Conservation (phyloP, 257 asterid genomes). For the Nicotiana benthamiana region DNA sequence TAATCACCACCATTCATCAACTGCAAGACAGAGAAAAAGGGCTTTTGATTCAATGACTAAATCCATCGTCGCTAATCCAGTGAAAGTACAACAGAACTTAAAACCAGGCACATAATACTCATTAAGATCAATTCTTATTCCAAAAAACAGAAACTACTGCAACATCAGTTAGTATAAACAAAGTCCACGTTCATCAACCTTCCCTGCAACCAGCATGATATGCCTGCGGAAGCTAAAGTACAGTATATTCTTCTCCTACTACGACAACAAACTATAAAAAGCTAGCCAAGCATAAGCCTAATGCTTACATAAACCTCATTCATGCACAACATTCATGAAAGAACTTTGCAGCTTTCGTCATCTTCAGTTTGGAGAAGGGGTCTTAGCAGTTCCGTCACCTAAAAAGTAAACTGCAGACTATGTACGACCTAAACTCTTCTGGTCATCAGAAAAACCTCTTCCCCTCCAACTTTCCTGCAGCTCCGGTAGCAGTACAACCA, state of each 20-base stretch:
- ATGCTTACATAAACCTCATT: neutral
- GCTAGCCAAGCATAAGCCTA: neutral
- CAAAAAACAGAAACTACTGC: neutral
- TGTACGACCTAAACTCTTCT: neutral
- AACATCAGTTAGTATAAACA: neutral
- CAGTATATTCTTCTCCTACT: neutral
- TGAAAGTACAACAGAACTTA: neutral
- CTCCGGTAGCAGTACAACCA: conserved; percentile 4
- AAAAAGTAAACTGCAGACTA: neutral
- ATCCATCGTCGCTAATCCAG: neutral
- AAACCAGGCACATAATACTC: neutral
- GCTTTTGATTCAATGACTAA: neutral
- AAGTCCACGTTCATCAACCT: neutral
- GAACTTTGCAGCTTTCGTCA: neutral
- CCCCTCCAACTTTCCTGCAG: neutral
- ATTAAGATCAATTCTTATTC: neutral
- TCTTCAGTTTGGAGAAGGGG: neutral
- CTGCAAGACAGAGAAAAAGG: neutral
- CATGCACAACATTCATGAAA: neutral
- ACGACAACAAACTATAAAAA: neutral
- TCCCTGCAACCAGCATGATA: conserved; percentile 10
- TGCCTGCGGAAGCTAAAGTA: conserved; percentile 4
- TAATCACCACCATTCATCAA: neutral
- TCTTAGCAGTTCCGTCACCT: neutral
- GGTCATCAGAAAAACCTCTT: neutral